Base-by-base conservation (phyloP, 2,329 filamentous ascomycete genomes). In the Claviceps maximensis region DNA sequence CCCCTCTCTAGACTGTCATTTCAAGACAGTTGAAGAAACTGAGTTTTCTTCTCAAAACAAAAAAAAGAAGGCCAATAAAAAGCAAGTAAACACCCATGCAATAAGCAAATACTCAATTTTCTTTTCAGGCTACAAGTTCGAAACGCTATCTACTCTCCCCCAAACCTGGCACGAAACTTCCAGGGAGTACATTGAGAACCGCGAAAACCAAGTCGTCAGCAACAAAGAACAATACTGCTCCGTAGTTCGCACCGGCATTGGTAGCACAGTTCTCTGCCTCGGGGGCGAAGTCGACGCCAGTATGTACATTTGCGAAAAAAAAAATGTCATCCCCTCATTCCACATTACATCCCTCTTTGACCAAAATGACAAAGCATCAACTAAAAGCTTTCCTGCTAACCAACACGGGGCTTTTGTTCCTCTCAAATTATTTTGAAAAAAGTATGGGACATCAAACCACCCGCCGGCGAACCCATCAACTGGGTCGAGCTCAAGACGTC, bases 211-310 rank as follows among this genome's bases (percentile, higher is more conserved):
- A 52, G 63, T 83, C 9, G 90, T 96, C 49, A 90, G 84, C 66
- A 98, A 97, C 66, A 82, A 89, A 63, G 86, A 87, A 1, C 93
- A 98, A 64, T 97, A 97, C 72, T 98, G 93, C 71, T 96, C 90
- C 2, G 80, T 98, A 21, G 90, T 95, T 1, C 82, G 84, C 40
- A 97, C 91, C 0, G 88, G 87, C 0, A 86, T 98, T 53, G 91
- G 90, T 2, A 80, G 80, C 48, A 78, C 80, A 1, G 76, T 77
- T 19, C 71, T 97, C 53, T 80, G 95, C 54, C 77, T 98, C 1
- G 93, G 89, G 27, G 93, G 93, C 36, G 93, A 98, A 71, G 91
- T 98, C 19, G 93, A 98, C 67, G 87, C 86, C 38, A 81, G 88
- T 86, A 75, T 23, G 53, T 52, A 50, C 4, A 27, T 50, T 12